phyloP scores from a whole-genome alignment of 2,329 filamentous ascomycete genomes.

The Rutstroemia sp. region DNA sequence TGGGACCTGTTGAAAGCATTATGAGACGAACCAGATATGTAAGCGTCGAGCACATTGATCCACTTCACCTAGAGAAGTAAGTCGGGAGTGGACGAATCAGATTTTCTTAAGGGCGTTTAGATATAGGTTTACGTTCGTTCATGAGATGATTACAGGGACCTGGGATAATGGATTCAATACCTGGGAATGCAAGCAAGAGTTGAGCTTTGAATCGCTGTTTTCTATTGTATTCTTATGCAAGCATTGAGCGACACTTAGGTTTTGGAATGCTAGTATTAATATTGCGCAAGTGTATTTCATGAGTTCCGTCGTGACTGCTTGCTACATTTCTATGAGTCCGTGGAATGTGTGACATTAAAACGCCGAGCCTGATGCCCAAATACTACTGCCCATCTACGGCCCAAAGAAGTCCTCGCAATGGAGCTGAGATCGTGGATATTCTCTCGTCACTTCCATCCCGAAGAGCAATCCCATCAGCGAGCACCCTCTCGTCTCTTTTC shows the following conservation, averaged over 20 bases:
- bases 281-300: neutral
- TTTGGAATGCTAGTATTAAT: conserved; percentile 7
- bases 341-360: too few relatives aligned
- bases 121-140: conserved; percentile 26
- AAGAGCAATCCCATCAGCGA: neutral
- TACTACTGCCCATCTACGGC: neutral
- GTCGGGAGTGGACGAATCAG: conserved; percentile 13
- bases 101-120: conserved; percentile 23
- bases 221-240: conserved; percentile 6
- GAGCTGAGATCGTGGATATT: too few relatives aligned
- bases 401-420: too few relatives aligned
- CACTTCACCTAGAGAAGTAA: conserved; percentile 39
- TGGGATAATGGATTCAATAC: conserved; percentile 21
- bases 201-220: conserved; percentile 11
- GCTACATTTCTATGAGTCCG: too few relatives aligned
- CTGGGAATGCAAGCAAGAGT: conserved; percentile 21
- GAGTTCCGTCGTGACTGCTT: neutral
- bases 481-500: conserved; percentile 46
- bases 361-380: too few relatives aligned
- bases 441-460: neutral
- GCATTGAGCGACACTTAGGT: neutral
- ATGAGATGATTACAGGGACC: conserved; percentile 21
- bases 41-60: conserved; percentile 60
- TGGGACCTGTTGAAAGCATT: conserved; percentile 90
- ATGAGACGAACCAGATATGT: conserved; percentile 69